These are phyloP conservation scores for Calendula officinalis DNA, from an alignment of 129 eudicot species.

Conservation along the genomic window DNA sequence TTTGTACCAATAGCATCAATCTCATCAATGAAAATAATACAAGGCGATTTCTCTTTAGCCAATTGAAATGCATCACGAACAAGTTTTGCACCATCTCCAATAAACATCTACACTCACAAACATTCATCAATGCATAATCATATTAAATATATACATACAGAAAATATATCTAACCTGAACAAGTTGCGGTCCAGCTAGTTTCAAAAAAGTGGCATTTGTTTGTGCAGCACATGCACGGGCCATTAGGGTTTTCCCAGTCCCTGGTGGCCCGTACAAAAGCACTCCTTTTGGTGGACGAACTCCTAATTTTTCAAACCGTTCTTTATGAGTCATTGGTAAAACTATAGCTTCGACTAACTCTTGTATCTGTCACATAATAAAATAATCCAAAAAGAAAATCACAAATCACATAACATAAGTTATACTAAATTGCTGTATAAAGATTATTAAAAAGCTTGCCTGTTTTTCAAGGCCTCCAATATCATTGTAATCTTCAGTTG, in stretches of 20 bases:
- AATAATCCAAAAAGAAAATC: neutral
- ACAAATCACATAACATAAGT: no score
- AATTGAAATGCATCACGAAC: constrained; percentile 95
- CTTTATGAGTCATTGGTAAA: constrained; percentile 98
- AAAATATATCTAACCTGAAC: constrained; percentile 73
- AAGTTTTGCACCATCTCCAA: constrained; percentile 97
- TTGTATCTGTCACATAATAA: constrained; percentile 59
- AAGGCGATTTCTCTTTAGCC: constrained; percentile 93
- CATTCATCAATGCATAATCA: constrained; percentile 1
- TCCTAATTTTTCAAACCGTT: constrained; percentile 82
- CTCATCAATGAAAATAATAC: constrained; percentile 93
- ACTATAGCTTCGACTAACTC: constrained; percentile 97
- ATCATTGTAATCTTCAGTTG: constrained; percentile 95
- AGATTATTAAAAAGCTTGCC: constrained; percentile 32
- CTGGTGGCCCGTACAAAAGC: constrained; percentile 94
- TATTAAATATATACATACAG: no score
- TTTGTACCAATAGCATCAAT: constrained; percentile 97
- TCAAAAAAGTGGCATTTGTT: constrained; percentile 93
- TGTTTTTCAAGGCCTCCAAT: constrained; percentile 97
- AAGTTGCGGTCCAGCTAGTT: constrained; percentile 97
- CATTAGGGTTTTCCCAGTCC: constrained; percentile 97
- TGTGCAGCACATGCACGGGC: constrained; percentile 99
- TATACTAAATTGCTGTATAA: neutral
- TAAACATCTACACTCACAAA: constrained; percentile 70
- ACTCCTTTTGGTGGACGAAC: constrained; percentile 98